Base-by-base conservation (phyloP, 2,329 filamentous ascomycete species). In the Penicillium sp. region DNA sequence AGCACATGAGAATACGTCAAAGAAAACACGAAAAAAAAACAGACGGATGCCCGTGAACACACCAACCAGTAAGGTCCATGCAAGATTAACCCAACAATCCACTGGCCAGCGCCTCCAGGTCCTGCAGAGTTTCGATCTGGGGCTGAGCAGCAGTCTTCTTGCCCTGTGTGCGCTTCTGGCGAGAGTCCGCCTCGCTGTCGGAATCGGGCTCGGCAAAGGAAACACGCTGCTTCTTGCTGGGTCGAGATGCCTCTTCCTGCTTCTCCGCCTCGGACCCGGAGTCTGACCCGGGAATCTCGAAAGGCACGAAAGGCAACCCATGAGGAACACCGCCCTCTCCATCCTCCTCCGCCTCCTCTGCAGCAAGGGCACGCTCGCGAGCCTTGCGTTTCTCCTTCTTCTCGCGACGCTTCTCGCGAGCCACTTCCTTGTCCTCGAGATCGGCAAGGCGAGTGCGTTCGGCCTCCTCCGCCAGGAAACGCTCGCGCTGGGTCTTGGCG, bases 351-450 rank as follows among this genome's bases (percentile, higher is more conserved):
- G 69, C 71, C 22, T 66, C 71, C 38, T 71, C 75, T 4, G 69
- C 72, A 33, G 71, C 69, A 49, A 76, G 65, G 60, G 72, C 78
- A 68, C 71, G 75, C 68, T 75, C 77, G 69, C 70, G 77, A 1
- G 71, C 73, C 67, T 76, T 77, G 52, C 76, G 75, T 72, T 80
- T 79, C 68, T 79, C 79, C 66, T 79, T 80, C 73, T 80, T 81
- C 69, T 80, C 79, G 62, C 77, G 76, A 45, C 71, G 87, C 84
- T 92, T 93, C 75, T 91, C 85, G 80, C 89, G 92, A 38, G 87
- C 92, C 14, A 90, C 76, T 67, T 86, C 85, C 81, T 97, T 97
- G 78, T 99, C 95, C 63, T 87, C 86, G 38, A 90, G 77, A 80
- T 99, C 95, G 22, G 89, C 91, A 70, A 86, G 82, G 67, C 84